Percentiles rank a stretch among this genome's conserved stretches.
These are phyloP conservation scores for Talaromyces amestolkiae DNA, from an alignment of 2,329 filamentous ascomycete species.

Conservation along the genomic window DNA sequence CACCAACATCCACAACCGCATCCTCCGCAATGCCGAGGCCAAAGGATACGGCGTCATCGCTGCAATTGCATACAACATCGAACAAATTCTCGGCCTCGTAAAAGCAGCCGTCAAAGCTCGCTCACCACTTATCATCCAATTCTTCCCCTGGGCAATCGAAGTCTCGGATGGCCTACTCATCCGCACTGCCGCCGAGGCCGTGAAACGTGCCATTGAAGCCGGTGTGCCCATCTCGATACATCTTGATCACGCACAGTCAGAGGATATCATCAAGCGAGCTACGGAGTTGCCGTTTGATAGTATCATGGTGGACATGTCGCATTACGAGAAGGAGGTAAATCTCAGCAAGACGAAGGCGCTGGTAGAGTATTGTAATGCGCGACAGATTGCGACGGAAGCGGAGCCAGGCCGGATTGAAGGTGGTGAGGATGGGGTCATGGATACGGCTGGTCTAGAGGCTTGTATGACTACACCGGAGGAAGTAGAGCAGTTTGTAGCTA, in stretches of 20 bases:
- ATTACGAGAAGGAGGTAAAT: conserved; percentile 9
- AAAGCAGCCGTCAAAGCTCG: background rate
- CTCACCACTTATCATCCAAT: conserved; percentile 9
- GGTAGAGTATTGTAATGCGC: conserved; percentile 7
- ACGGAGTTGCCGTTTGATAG: conserved; percentile 10
- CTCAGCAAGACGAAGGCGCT: conserved; percentile 5
- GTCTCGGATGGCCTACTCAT: background rate
- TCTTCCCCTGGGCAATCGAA: conserved; percentile 7
- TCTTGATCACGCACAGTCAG: conserved; percentile 8
- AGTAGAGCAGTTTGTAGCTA: conserved; percentile 10
- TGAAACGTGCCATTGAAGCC: background rate
- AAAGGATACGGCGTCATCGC: conserved; percentile 10
- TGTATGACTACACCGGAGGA: conserved; percentile 11
- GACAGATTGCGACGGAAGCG: conserved; percentile 5
- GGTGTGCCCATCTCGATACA: conserved; percentile 3
- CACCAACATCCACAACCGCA: background rate
- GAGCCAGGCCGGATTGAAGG: conserved; percentile 6
- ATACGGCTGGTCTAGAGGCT: conserved; percentile 2
- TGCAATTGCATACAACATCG: conserved; percentile 10
- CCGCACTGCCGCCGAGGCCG: conserved; percentile 5
- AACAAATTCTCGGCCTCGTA: conserved; percentile 8
- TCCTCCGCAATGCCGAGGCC: background rate
- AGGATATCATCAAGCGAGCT: conserved; percentile 6
- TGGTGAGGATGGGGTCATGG: conserved; percentile 8
- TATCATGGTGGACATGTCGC: conserved; percentile 11